These are phyloP conservation scores for Botryotinia calthae DNA, from an alignment of 2,329 filamentous ascomycete species.

Conservation along the genomic window DNA sequence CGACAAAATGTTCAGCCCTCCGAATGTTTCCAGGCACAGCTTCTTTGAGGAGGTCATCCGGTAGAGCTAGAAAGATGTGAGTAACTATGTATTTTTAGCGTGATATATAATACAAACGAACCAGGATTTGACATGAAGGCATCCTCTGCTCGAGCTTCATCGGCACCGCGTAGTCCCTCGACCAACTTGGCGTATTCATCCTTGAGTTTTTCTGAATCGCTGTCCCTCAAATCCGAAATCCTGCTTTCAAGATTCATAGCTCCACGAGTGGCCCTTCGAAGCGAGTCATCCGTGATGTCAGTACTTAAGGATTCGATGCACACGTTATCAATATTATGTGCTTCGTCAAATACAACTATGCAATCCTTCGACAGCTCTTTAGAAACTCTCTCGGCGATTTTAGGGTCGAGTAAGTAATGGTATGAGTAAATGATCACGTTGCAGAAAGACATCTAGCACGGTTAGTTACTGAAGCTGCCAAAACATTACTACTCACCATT, in stretches of 20 bases:
- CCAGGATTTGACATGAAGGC: conserved; percentile 92
- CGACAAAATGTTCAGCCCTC: conserved; percentile 90
- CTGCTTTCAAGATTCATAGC: conserved; percentile 87
- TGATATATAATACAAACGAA: conserved; percentile 22
- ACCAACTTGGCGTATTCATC: conserved; percentile 95
- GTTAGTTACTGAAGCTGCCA: conserved; percentile 22
- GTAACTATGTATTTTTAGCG: background rate
- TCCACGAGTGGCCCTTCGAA: conserved; percentile 85
- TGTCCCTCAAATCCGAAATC: conserved; percentile 93
- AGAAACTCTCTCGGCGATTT: conserved; percentile 81
- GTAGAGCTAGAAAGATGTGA: conserved; percentile 58
- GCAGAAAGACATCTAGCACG: conserved; percentile 84
- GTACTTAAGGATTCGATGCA: conserved; percentile 98
- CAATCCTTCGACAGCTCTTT: conserved; percentile 96
- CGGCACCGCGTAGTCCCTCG: conserved; percentile 81
- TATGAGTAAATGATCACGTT: conserved; percentile 99
- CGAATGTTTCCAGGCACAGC: conserved; percentile 96
- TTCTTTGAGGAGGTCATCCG: conserved; percentile 91
- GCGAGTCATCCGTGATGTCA: conserved; percentile 90
- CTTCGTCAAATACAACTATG: conserved; percentile 97
- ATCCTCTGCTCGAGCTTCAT: conserved; percentile 88
- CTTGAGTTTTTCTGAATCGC: conserved; percentile 89
- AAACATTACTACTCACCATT: conserved; percentile 62
- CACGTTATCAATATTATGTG: conserved; percentile 99
- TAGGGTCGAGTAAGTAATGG: conserved; percentile 95